Percentiles rank a stretch among this genome's conserved stretches.
Conservation (phyloP, 345 rosid species). For the Moringa oleifera region DNA sequence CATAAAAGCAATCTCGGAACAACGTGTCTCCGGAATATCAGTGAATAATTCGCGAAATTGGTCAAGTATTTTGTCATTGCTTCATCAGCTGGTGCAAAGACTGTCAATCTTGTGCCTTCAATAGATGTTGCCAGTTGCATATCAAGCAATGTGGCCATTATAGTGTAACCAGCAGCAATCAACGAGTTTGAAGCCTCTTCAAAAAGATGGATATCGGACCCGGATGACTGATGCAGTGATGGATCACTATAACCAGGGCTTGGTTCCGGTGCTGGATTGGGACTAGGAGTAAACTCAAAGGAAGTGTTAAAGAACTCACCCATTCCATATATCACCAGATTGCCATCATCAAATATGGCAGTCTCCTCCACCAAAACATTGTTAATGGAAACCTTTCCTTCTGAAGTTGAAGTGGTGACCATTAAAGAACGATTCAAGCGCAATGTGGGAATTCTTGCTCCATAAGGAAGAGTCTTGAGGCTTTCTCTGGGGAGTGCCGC, state of each 20-base stretch:
- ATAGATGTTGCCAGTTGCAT: constrained; percentile 22
- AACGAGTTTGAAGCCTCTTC: constrained; percentile 30
- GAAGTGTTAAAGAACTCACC: constrained; percentile 25
- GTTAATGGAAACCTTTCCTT: constrained; percentile 17
- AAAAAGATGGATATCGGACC: constrained; percentile 10
- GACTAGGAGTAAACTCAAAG: constrained; percentile 2
- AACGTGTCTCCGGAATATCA: constrained; percentile 31
- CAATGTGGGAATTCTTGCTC: constrained; percentile 34
- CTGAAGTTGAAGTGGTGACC: constrained; percentile 19
- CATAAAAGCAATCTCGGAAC: constrained; percentile 25
- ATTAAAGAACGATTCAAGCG: constrained; percentile 20
- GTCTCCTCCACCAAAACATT: constrained; percentile 26
- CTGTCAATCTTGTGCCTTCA: constrained; percentile 29
- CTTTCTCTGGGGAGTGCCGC: constrained; percentile 16
- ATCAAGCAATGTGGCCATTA: constrained; percentile 40
- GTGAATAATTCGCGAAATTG: constrained; percentile 24
- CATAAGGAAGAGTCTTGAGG: constrained; percentile 22
- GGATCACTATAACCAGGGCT: neutral
- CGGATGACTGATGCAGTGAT: neutral
- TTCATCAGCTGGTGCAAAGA: constrained; percentile 40
- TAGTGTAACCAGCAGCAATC: constrained; percentile 27
- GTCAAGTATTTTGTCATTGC: constrained; percentile 17
- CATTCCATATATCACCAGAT: constrained; percentile 26
- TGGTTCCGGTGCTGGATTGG: constrained; percentile 5
- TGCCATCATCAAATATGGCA: constrained; percentile 26